Evolutionary conservation across 345 rosid species (phyloP), one percentile per base, ranked within the genome.

Genomic region (Iberis pinnata): DNA sequence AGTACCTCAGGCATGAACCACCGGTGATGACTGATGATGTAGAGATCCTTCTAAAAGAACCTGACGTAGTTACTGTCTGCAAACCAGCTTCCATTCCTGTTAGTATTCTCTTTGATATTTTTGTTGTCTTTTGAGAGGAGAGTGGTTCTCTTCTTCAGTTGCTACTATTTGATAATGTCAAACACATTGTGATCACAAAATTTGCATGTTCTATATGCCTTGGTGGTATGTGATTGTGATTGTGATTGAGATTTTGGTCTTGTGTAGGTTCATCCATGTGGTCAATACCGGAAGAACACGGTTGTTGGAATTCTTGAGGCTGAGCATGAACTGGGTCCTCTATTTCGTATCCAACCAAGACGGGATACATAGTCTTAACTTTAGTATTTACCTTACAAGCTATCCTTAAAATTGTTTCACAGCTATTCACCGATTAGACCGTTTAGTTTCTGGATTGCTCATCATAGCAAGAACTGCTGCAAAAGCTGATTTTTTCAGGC

Each of bases 221-320:
- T 19, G 26, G 36, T 43, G 60, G 59, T 50, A 48, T 58, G 5
- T 1, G 54, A 41, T 11, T 35, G 22, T 22, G 25, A 26, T 45
- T 10, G 25, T 2, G n/a, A 32, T 36, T 51, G 36, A 15, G 20
- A 9, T 45, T 45, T 20, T 29, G 35, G 41, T 58, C 10, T 40
- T 55, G 50, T 22, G 0, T 67, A 83, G 98, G 95, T 92, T 57
- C 95, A 85, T 76, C 97, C 93, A 11, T 88, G 95, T 76, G 98
- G 94, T 52, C 97, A 92, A 51, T 92, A 85, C 60, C 85, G 95
- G 33, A 92, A 92, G 79, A 92, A 92, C 75, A 92, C 95, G 4
- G 75, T 92, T 61, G 87, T 92, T 58, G 90, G 98, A 61, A 81
- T 92, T 76, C 97, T 92, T 68, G 80, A 83, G 61, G 96, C 97